Conservation (phyloP, 2,329 filamentous ascomycete species). For the Paraphoma sp. region DNA sequence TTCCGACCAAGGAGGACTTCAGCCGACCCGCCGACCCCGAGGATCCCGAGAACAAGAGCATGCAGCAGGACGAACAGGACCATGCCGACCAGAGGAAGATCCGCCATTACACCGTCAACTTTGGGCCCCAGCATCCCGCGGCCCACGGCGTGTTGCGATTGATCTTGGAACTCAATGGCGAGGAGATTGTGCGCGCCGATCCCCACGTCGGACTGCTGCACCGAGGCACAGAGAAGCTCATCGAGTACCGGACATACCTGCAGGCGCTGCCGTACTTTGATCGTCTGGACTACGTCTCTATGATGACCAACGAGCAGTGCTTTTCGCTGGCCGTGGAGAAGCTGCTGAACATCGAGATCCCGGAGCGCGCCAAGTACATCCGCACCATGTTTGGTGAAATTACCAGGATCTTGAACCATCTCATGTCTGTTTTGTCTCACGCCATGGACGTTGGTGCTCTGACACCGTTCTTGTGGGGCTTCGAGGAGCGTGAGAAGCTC, state of each 20-base stretch:
- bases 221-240: conserved; percentile 97
- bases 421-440: conserved; percentile 97
- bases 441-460: conserved; percentile 98
- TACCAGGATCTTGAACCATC: conserved; percentile 91
- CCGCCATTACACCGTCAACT: conserved; percentile 99
- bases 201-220: conserved; percentile 96
- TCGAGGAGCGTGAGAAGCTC: conserved; percentile 99
- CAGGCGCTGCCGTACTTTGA: conserved; percentile 99
- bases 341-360: conserved; percentile 94
- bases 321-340: conserved; percentile 97
- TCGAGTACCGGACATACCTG: conserved; percentile 99
- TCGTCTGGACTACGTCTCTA: conserved; percentile 97
- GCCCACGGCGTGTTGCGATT: conserved; percentile 97
- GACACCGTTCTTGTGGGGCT: conserved; percentile 98
- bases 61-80: conserved; percentile 51
- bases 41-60: conserved; percentile 54
- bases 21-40: conserved; percentile 54
- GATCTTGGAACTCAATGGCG: conserved; percentile 96
- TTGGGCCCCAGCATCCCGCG: conserved; percentile 96
- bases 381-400: conserved; percentile 95
- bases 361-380: conserved; percentile 95
- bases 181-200: conserved; percentile 95
- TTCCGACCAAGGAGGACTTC: conserved; percentile 72
- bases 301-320: conserved; percentile 99
- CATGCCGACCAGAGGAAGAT: conserved; percentile 76